Evolutionary conservation across 1,284 basidiomycete species (phyloP).

Genomic region (Vanrija sp.): DNA sequence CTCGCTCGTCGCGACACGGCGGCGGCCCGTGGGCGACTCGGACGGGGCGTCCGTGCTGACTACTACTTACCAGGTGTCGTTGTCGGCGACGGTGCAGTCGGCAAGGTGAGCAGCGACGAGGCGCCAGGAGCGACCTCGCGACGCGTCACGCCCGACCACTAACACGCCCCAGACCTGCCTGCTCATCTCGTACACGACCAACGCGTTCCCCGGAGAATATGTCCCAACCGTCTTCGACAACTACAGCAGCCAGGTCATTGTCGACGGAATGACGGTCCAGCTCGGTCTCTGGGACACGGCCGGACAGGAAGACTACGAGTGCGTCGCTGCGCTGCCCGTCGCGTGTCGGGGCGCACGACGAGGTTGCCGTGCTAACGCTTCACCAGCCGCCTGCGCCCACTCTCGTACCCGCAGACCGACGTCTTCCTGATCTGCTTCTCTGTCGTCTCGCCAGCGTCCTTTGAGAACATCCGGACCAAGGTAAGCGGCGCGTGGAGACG

Average conservation of each 20-base stretch:
- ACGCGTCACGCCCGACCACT: neutral
- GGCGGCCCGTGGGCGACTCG: neutral
- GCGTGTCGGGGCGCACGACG: neutral
- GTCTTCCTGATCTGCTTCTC: constrained; percentile 99
- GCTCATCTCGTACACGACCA: constrained; percentile 95
- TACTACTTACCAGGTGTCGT: constrained; percentile 60
- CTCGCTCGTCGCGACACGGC: neutral
- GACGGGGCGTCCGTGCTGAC: neutral
- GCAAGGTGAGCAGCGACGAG: constrained; percentile 66
- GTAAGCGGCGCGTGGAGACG: constrained; percentile 33
- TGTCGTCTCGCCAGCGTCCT: constrained; percentile 91
- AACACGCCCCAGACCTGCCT: constrained; percentile 73
- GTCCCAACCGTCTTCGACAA: constrained; percentile 73
- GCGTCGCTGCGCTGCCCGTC: constrained; percentile 14
- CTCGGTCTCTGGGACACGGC: constrained; percentile 99
- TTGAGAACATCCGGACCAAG: constrained; percentile 98
- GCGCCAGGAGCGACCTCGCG: neutral
- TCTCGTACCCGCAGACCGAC: constrained; percentile 98
- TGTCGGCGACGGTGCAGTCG: constrained; percentile 98
- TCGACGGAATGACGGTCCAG: constrained; percentile 97
- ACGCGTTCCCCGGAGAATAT: constrained; percentile 83
- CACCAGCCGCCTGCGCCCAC: constrained; percentile 84
- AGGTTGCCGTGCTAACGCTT: neutral
- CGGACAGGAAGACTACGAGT: constrained; percentile 81
- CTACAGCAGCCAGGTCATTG: constrained; percentile 70